Conservation (phyloP, 1,139 yeast species). For the Blastobotrys persicus region DNA sequence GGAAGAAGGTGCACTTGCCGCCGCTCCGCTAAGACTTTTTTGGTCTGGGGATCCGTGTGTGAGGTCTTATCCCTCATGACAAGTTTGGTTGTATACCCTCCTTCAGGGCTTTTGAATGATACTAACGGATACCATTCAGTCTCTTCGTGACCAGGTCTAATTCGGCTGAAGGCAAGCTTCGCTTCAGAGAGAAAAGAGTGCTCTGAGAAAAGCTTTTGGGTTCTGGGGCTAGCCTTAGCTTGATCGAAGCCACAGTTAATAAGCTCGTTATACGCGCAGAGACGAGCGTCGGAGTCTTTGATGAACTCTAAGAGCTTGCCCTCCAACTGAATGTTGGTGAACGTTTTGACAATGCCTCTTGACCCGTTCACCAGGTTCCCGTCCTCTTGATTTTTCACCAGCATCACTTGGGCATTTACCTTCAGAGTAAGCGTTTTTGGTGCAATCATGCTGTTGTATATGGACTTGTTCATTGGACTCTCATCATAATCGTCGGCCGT, state of each 20-base stretch:
- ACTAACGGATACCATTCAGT: neutral
- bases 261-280: slow-evolving; percentile 22
- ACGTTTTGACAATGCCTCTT: slow-evolving; percentile 46
- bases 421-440: slow-evolving; percentile 47
- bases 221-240: neutral
- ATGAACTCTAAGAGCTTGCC: slow-evolving; percentile 13
- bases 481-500: slow-evolving; percentile 48
- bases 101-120: slow-evolving; percentile 2
- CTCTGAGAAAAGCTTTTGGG: neutral
- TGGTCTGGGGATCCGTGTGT: neutral
- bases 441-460: slow-evolving; percentile 43
- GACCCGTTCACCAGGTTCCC: slow-evolving; percentile 50
- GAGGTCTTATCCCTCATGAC: neutral
- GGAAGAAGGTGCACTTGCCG: slow-evolving; percentile 69
- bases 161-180: neutral
- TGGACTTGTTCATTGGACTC: neutral
- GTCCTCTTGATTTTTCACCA: slow-evolving; percentile 47
- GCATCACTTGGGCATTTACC: slow-evolving; percentile 63
- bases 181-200: neutral
- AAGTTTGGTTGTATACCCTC: neutral
- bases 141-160: neutral
- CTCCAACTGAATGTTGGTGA: slow-evolving; percentile 26
- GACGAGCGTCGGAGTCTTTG: slow-evolving; percentile 10
- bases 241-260: slow-evolving; percentile 9
- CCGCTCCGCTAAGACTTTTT: slow-evolving; percentile 39